These are phyloP conservation scores for Pyrenochaeta sp. DNA, from an alignment of 2,329 filamentous ascomycete genomes.

Conservation along the genomic window DNA sequence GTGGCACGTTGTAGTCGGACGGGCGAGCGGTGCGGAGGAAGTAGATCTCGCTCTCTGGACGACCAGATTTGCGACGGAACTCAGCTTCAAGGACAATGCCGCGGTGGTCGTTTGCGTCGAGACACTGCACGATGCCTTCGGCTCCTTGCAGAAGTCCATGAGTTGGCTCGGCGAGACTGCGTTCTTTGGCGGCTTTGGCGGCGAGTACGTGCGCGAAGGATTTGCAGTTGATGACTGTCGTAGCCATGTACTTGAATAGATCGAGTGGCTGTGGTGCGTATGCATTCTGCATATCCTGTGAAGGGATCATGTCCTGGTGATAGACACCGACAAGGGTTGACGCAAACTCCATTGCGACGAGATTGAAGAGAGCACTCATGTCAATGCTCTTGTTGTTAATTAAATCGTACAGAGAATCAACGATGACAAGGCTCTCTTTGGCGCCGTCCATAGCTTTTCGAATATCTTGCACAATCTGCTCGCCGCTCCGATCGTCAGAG, in stretches of 20 bases:
- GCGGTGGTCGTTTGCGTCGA: constrained; percentile 61
- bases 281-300: constrained; percentile 51
- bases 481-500: constrained; percentile 69
- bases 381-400: constrained; percentile 45
- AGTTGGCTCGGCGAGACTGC: constrained; percentile 76
- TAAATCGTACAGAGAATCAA: constrained; percentile 81
- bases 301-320: constrained; percentile 79
- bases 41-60: constrained; percentile 76
- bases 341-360: constrained; percentile 71
- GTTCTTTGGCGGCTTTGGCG: constrained; percentile 76
- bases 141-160: constrained; percentile 80
- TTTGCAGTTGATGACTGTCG: constrained; percentile 78
- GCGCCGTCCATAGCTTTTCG: constrained; percentile 27
- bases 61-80: constrained; percentile 81
- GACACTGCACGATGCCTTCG: constrained; percentile 79
- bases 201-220: constrained; percentile 78
- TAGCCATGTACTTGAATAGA: constrained; percentile 84
- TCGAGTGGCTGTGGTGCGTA: constrained; percentile 65
- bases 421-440: constrained; percentile 67
- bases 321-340: constrained; percentile 81
- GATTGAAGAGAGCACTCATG: constrained; percentile 70
- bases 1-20: constrained; percentile 28
- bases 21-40: constrained; percentile 52
- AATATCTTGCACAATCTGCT: constrained; percentile 44
- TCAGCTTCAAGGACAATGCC: constrained; percentile 85